Conservation (phyloP, 2,329 filamentous ascomycete genomes). For the Aspergillus versicolor region DNA sequence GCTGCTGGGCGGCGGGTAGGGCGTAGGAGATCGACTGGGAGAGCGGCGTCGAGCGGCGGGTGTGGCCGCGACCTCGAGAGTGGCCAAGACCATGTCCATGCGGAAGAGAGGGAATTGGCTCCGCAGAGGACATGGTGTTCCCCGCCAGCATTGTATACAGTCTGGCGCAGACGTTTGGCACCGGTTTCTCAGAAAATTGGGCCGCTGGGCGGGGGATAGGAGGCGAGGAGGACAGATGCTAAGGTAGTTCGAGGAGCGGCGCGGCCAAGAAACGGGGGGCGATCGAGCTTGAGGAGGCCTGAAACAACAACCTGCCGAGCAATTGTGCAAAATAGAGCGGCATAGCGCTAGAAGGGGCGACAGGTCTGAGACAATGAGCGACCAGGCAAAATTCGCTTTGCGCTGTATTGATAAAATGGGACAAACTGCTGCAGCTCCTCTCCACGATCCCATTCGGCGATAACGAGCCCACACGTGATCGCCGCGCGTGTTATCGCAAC, state of each 20-base stretch:
- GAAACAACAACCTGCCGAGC: conserved; percentile 13
- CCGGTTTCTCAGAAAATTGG: conserved; percentile 1
- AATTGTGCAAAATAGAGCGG: conserved; percentile 13
- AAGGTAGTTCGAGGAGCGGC: conserved; percentile 6
- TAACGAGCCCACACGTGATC: conserved; percentile 19
- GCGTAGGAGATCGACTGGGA: conserved; percentile 24
- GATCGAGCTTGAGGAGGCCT: conserved; percentile 22
- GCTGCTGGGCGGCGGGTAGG: conserved; percentile 19
- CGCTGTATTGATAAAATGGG: not conserved
- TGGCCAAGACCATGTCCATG: conserved; percentile 29
- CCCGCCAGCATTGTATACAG: conserved; percentile 35
- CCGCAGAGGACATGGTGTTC: conserved; percentile 29
- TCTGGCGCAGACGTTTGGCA: conserved; percentile 14
- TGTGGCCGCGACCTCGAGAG: conserved; percentile 34
- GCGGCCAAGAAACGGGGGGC: conserved; percentile 8
- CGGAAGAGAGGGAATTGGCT: conserved; percentile 24
- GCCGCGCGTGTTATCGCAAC: conserved; percentile 3
- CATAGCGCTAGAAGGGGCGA: conserved; percentile 20
- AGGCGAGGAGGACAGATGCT: conserved; percentile 12
- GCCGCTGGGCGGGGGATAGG: conserved; percentile 7
- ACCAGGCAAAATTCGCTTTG: not conserved
- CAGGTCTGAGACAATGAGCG: not conserved
- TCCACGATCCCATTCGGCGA: conserved; percentile 2
- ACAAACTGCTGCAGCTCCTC: not conserved
- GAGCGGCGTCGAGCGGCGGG: conserved; percentile 32